Evolutionary conservation across 352 stramenopile species (phyloP), one percentile per base, ranked within the genome.

Genomic region (Phytophthora vignae): DNA sequence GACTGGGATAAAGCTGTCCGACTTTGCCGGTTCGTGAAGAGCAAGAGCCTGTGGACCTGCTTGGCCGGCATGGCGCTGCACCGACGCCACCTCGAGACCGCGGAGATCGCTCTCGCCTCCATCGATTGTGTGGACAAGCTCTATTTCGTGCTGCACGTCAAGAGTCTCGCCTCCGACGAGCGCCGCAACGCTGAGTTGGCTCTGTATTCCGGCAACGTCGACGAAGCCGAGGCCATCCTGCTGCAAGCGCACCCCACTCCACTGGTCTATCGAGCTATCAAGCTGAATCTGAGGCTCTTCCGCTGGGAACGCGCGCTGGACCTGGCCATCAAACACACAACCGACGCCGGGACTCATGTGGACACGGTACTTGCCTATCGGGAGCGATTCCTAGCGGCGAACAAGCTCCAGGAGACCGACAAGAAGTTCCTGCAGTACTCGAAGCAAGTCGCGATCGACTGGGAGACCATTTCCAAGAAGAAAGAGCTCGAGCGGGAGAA

Each of bases 111-210:
- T 7, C 76, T 98, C n/a, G 93, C 94, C 5, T 93, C 93, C 14
- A 91, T 98, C 50, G 80, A 96, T 53, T 87, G 90, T 55, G 87
- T 98, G n/a, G 94, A 98, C 73, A 98, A 98, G 76, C 85, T 98
- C 19, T 91, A 98, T 77, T 98, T 97, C 57, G 81, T 98, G 46
- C 80, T 96, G 19, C 83, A 97, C 65, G 88, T 98, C 25, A 97
- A 97, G 78, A 88, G 79, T 19, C 71, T 98, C 31, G 74, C 81
- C 31, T 96, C 77, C 0, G 90, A 97, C 31, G 91, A 97, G 64
- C 90, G 90, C 33, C 84, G 87, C 8, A 97, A 97, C 60, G 93
- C 93, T 9, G 92, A 98, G 55, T 79, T 98, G 44, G 91, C 92
- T 7, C 62, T 98, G 14, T 97, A 91, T 60, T 88, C 87, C 5